phyloP scores from a whole-genome alignment of 2,329 filamentous ascomycete genomes.

The Phoma sp. region DNA sequence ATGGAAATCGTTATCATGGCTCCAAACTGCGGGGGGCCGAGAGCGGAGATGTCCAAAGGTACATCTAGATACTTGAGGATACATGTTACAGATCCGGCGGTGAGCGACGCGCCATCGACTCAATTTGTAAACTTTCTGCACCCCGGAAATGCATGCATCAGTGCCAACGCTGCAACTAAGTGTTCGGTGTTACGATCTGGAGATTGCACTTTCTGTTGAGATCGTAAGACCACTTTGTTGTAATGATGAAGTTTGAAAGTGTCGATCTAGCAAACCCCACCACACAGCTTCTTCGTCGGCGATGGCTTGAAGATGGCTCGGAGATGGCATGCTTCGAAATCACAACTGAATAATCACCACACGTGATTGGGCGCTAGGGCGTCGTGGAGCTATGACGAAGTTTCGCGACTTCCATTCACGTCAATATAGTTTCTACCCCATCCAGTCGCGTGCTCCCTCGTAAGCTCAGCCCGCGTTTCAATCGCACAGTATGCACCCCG shows the following conservation, averaged over 20 bases:
- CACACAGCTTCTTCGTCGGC: background rate
- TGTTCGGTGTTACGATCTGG: background rate
- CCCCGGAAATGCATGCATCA: constrained; percentile 12
- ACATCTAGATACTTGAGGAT: constrained; percentile 11
- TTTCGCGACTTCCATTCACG: constrained; percentile 20
- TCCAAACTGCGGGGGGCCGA: constrained; percentile 1
- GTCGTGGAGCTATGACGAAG: constrained; percentile 40
- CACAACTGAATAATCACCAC: constrained; percentile 23
- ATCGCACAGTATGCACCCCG: constrained; percentile 13
- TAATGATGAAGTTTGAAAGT: background rate
- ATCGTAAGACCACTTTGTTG: constrained; percentile 3
- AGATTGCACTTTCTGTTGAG: constrained; percentile 31
- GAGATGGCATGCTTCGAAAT: background rate
- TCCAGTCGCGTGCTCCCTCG: constrained; percentile 14
- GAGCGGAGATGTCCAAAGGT: constrained; percentile 2
- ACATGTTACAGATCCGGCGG: constrained; percentile 3
- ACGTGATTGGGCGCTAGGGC: constrained; percentile 40
- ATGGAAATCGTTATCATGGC: constrained; percentile 5
- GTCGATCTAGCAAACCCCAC: background rate
- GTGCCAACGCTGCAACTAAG: background rate
- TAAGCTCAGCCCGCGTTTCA: constrained; percentile 15
- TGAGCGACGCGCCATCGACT: background rate
- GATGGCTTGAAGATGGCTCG: constrained; percentile 13
- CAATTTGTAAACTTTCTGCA: constrained; percentile 11
- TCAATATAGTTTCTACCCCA: constrained; percentile 22